Percentiles rank a stretch among this genome's conserved stretches.
These are phyloP conservation scores for Nitzschia sp. DNA, from an alignment of 108 stramenopile genomes.

Conservation along the genomic window DNA sequence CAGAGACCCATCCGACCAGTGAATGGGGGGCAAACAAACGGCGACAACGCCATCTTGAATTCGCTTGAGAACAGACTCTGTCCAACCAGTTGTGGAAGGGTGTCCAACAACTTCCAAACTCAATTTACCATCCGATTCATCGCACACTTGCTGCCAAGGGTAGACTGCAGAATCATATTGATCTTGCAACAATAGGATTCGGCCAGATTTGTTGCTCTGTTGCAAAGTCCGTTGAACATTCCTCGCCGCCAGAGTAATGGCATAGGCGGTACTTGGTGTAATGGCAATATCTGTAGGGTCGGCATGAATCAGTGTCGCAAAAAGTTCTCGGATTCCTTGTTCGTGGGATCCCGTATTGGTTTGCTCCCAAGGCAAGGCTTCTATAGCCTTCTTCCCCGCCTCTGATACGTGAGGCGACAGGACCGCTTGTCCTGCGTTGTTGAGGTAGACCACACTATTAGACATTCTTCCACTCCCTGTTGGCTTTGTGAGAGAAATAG, in stretches of 20 bases:
- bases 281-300: conserved; percentile 43
- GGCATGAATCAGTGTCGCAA: conserved; percentile 40
- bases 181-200: conserved; percentile 55
- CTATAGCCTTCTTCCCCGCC: conserved; percentile 30
- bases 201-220: neutral
- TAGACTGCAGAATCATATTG: conserved; percentile 55
- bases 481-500: no score
- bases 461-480: no score
- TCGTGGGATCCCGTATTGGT: conserved; percentile 6
- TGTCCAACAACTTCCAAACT: conserved; percentile 43
- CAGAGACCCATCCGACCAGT: conserved; percentile 53
- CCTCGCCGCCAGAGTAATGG: conserved; percentile 52
- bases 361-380: conserved; percentile 25
- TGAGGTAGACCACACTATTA: conserved; percentile 33
- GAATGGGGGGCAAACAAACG: conserved; percentile 49
- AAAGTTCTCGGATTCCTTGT: conserved; percentile 33
- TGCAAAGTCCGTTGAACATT: conserved; percentile 30
- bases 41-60: conserved; percentile 28
- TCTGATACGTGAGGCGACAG: conserved; percentile 27
- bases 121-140: conserved; percentile 22
- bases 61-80: conserved; percentile 35
- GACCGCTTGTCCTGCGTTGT: conserved; percentile 48
- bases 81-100: conserved; percentile 34
- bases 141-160: conserved; percentile 48
- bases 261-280: conserved; percentile 54